A percentile compares a stretch with the other conserved stretches of the same genome.
phyloP scores from a whole-genome alignment of 1,284 basidiomycete genomes.

The Puccinia brachypodii region DNA sequence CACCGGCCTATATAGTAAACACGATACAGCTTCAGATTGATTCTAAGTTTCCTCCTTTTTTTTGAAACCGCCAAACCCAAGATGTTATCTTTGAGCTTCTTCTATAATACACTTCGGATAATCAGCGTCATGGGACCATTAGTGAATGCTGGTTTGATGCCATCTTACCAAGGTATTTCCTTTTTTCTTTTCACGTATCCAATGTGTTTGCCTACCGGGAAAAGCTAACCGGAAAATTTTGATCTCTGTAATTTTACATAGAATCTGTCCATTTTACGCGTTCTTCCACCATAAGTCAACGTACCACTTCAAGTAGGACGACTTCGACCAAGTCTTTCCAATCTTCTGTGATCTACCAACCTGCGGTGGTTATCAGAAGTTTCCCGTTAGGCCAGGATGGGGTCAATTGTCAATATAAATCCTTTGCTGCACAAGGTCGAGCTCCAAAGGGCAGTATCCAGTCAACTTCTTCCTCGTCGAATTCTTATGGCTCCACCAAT shows the following conservation, averaged over 20 bases:
- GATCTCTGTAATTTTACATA: too few species aligned
- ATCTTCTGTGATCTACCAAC: not conserved
- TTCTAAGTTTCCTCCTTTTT: not conserved
- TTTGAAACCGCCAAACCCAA: not conserved
- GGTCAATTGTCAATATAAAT: not conserved
- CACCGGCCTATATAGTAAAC: too few species aligned
- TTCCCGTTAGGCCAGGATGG: slow-evolving; percentile 24
- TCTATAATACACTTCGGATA: not conserved
- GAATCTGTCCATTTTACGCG: slow-evolving; percentile 18
- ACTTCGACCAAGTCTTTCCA: not conserved
- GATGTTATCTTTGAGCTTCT: not conserved
- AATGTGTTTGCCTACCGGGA: too few species aligned
- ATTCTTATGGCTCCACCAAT: not conserved
- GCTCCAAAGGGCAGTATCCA: not conserved
- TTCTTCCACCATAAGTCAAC: slow-evolving; percentile 1
- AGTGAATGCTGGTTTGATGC: slow-evolving; percentile 1
- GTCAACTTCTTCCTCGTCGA: not conserved
- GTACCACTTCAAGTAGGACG: not conserved
- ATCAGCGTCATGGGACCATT: slow-evolving; percentile 13
- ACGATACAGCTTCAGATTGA: not conserved
- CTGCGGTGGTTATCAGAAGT: not conserved
- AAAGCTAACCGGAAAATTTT: too few species aligned
- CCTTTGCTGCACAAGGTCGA: not conserved
- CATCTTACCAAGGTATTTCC: not conserved
- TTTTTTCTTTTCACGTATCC: not conserved